A percentile compares a stretch with the other conserved stretches of the same genome.
Conservation (phyloP, 2,329 filamentous ascomycete species). For the Colletotrichum neosansevieriae region DNA sequence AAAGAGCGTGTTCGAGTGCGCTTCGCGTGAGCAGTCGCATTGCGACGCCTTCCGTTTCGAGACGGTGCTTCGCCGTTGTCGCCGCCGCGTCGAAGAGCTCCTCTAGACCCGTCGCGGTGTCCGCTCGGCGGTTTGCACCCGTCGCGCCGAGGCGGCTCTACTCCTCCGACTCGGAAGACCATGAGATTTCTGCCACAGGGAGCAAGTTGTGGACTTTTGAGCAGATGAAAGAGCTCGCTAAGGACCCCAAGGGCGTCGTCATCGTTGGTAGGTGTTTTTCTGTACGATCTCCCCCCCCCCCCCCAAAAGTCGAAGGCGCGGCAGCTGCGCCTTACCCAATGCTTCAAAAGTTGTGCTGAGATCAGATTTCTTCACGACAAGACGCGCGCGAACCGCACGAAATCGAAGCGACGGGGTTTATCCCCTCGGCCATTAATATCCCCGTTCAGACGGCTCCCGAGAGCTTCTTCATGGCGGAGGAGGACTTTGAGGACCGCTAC, state of each 20-base stretch:
- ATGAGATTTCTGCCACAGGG: slow-evolving; percentile 36
- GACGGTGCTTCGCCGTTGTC: slow-evolving; percentile 15
- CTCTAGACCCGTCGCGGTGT: neutral
- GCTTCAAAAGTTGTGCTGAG: neutral
- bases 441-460: slow-evolving; percentile 83
- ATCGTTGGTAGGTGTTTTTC: slow-evolving; percentile 27
- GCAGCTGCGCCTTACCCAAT: neutral
- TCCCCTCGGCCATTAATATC: slow-evolving; percentile 86
- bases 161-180: slow-evolving; percentile 31
- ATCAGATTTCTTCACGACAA: slow-evolving; percentile 41
- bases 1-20: slow-evolving; percentile 1
- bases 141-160: slow-evolving; percentile 23
- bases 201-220: slow-evolving; percentile 63
- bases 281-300: neutral
- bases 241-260: slow-evolving; percentile 8
- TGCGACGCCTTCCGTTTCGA: slow-evolving; percentile 5
- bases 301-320: too few species aligned
- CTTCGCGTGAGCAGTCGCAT: slow-evolving; percentile 13
- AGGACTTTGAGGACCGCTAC: slow-evolving; percentile 87
- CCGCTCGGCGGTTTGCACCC: neutral
- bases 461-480: slow-evolving; percentile 78
- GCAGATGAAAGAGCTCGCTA: slow-evolving; percentile 51
- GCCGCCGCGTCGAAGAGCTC: neutral
- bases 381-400: slow-evolving; percentile 82
- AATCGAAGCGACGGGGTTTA: slow-evolving; percentile 72